These are phyloP conservation scores for Asclepias syriaca DNA, from an alignment of 257 asterid species.

Conservation along the genomic window DNA sequence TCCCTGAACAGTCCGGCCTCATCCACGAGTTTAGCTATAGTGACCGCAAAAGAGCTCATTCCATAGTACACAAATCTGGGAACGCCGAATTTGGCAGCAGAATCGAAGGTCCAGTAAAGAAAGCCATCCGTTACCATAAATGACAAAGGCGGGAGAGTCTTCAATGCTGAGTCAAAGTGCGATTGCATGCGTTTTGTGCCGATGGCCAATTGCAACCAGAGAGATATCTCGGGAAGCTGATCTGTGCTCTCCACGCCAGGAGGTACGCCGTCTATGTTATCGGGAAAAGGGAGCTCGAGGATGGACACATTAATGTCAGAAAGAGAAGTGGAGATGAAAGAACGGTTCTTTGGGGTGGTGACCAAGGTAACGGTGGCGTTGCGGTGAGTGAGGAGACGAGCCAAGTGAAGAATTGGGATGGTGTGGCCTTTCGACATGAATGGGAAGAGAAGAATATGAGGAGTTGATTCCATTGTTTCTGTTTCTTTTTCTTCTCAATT, in stretches of 20 bases:
- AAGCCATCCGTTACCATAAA: conserved; percentile 67
- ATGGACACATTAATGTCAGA: conserved; percentile 20
- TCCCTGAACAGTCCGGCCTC: conserved; percentile 14
- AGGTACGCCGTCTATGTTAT: conserved; percentile 40
- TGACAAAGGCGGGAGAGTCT: conserved; percentile 13
- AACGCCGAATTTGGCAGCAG: conserved; percentile 39
- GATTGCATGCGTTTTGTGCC: conserved; percentile 45
- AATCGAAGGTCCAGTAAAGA: conserved; percentile 53
- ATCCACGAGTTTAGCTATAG: background rate
- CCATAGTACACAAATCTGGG: conserved; percentile 51
- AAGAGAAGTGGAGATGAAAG: conserved; percentile 41
- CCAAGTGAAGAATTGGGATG: conserved; percentile 57
- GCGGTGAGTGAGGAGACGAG: conserved; percentile 43
- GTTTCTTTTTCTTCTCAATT: background rate
- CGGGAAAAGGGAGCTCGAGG: conserved; percentile 52
- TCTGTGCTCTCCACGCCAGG: conserved; percentile 59
- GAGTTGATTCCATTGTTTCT: conserved; percentile 19
- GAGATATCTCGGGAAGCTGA: conserved; percentile 53
- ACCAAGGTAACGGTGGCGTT: conserved; percentile 41
- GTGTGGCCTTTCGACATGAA: conserved; percentile 92
- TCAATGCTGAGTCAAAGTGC: conserved; percentile 40
- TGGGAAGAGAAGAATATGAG: conserved; percentile 54
- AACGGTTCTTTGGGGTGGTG: conserved; percentile 58
- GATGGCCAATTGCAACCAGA: conserved; percentile 32
- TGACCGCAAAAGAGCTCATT: conserved; percentile 29